Evolutionary conservation across 495 filamentous ascomycete genomes (phyloP), one percentile per base, ranked within the genome.

Genomic region (Astrothelium subdiscretum): DNA sequence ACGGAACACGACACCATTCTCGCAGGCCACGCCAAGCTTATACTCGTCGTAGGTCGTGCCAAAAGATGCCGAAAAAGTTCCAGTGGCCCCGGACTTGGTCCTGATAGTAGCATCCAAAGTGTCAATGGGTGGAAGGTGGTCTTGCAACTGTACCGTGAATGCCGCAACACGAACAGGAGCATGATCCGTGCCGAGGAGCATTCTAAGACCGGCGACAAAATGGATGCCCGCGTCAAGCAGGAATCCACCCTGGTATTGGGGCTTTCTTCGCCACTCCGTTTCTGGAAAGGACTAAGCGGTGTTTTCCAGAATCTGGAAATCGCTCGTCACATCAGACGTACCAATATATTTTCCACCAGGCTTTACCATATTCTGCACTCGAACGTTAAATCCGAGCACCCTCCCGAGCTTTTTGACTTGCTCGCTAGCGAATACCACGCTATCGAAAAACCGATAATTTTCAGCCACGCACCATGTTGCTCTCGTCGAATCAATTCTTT

Each of bases 181-280:
- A 40, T 78, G 72, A n/a, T 80, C 79, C 18, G 71, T 65, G 3
- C 82, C 84, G 1, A 91, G 72, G 52, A 92, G 70, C 48, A 83
- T 68, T 52, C 86, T 74, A 10, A 86, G 73, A 0, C 75, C 86
- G 20, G 89, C 89, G 32, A 85, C 75, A 61, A 81, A 83, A 69
- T 92, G 89, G 6, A 94, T 83, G 2, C 89, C 88, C 2, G 85
- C 89, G 65, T 92, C 89, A 0, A 92, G 75, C 22, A 91, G 69
- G 67, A 91, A 94, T 22, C 89, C 89, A 27, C 88, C 89, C 69
- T 90, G 87, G 67, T 91, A 81, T 35, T 79, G 74, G 0, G 89
- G 89, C 15, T 63, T 79, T 67, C 87, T 89, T 22, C 89, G 83
- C 89, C 89, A 94, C 57, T 78, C 74, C 1, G 90, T 95, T 60